Base-by-base conservation (phyloP, 2,329 filamentous ascomycete species). In the Epichloe hybrida region DNA sequence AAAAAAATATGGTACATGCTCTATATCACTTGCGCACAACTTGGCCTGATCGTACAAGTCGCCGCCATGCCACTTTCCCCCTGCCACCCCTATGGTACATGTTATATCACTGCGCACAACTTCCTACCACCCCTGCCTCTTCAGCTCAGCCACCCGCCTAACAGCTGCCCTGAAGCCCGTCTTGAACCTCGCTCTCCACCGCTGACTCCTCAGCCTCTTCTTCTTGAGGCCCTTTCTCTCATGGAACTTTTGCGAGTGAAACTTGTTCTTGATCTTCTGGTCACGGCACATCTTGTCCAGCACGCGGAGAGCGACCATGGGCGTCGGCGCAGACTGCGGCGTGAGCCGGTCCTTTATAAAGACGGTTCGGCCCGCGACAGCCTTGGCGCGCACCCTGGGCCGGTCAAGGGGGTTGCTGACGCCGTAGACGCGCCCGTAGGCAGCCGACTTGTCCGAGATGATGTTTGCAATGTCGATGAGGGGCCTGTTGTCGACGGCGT, bases 181-280 rank as follows among this genome's bases (percentile, higher is more conserved):
- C 72, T 79, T 81, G 68, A 91, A 93, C 53, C 79, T 76, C 55
- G 58, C 69, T 64, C 79, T 75, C 83, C 85, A 89, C 54, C 86
- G 73, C 72, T 83, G 72, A 53, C 78, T 81, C 64, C 71, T 72
- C 58, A 88, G 67, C 60, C 87, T 77, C 79, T 93, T 94, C 66
- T 83, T 76, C 76, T 85, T 88, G 60, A 88, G 60, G 2, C 87
- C 88, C 0, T 76, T 76, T 45, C 88, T 71, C 72, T 93, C 87
- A 65, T 94, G 84, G 60, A 80, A 87, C 55, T 73, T 72, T 68
- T 93, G 87, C 55, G 59, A 64, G 20, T 66, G 64, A 49, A 72
- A 72, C 58, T 88, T 81, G 3, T 46, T 52, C 56, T 67, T 72
- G 48, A 93, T 69, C 42, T 67, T 72, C 61, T 91, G 89, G 59